Evolutionary conservation across 257 asterid species (phyloP), one percentile per base, ranked within the genome.

Genomic region (Nicotiana tabacum): DNA sequence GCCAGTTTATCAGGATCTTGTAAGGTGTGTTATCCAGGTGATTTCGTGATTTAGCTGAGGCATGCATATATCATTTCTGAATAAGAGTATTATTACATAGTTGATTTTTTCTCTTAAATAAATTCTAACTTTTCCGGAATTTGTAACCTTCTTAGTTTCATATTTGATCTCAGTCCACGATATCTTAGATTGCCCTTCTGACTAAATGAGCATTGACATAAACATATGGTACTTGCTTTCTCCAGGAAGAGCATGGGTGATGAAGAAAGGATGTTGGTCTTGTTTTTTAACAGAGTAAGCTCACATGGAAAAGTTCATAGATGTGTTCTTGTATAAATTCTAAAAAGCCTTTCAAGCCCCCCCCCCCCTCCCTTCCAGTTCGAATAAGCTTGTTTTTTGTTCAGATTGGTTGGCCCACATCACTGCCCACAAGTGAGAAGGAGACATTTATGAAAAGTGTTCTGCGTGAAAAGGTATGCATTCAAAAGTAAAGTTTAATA

Each of bases 391-490:
- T 65, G 30, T 53, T 24, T 48, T 33, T n/a, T 77, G 61, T 85
- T 83, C 93, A 94, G 99, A 92, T 96, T 89, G 98, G 98, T 84
- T 96, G 99, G 99, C 99, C 99, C 80, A 94, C 97, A 83, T 90
- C 98, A 68, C 90, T 96, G 78, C 93, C 99, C 83, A 94, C 98
- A 13, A 93, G 84, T 81, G 99, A 96, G 94, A 90, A 94, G 87
- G 93, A 85, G 70, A 65, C 90, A 79, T 96, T 96, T 77, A 78
- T 92, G 89, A 92, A 89, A 90, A 90, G 84, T 67, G 97, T 94
- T 87, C 91, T 96, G 32, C 90, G 90, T 15, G 97, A 90, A 88
- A 96, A 96, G 99, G 99, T 93, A 82, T 62, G 62, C 15, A 67
- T 21, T 16, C 76, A 29, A 82, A 57, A 39, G 68, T 33, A 60